phyloP scores from a whole-genome alignment of 345 rosid genomes.

The Murraya paniculata region DNA sequence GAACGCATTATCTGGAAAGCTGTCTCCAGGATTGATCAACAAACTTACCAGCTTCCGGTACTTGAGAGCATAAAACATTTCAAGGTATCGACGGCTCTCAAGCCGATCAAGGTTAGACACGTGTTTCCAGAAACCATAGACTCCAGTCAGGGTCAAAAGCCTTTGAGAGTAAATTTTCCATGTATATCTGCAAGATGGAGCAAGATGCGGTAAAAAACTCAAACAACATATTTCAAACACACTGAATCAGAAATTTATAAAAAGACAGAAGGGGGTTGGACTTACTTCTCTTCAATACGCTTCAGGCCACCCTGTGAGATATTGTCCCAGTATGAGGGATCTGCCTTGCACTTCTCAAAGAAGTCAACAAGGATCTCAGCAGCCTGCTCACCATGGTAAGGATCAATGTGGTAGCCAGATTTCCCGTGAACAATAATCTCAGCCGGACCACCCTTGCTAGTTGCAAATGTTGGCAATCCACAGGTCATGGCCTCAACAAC shows the following conservation, averaged over 20 bases:
- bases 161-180: conserved; percentile 89
- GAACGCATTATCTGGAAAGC: not conserved
- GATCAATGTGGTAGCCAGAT: conserved; percentile 87
- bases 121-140: conserved; percentile 93
- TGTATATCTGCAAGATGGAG: conserved; percentile 50
- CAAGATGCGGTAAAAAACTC: not conserved
- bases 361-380: conserved; percentile 66
- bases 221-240: too few relatives aligned
- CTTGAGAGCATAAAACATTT: conserved; percentile 89
- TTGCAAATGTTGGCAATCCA: conserved; percentile 82
- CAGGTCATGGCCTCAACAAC: conserved; percentile 92
- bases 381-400: conserved; percentile 87
- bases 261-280: not conserved
- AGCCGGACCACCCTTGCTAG: conserved; percentile 93
- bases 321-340: conserved; percentile 69
- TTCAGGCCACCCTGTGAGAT: conserved; percentile 76
- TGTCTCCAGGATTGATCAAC: not conserved
- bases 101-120: conserved; percentile 90
- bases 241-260: too few relatives aligned
- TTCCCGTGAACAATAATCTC: conserved; percentile 89
- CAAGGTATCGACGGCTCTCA: conserved; percentile 85
- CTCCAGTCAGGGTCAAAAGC: conserved; percentile 82
- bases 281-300: conserved; percentile 84
- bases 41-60: conserved; percentile 66
- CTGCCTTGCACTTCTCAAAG: conserved; percentile 63